phyloP scores from a whole-genome alignment of 176 grass and related monocot genomes.

The Oryza rufipogon region DNA sequence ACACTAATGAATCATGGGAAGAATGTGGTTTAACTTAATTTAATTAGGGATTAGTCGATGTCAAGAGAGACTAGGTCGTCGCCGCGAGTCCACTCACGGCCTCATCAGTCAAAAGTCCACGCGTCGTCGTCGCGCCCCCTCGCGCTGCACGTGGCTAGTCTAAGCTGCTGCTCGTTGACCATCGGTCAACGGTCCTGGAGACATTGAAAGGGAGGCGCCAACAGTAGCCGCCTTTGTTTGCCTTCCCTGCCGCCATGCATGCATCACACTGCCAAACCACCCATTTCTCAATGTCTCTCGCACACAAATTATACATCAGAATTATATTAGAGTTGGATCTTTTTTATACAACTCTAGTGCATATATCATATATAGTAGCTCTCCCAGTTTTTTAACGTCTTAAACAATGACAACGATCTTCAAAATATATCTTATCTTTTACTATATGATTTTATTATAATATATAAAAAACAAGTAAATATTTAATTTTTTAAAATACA shows the following conservation, averaged over 20 bases:
- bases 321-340: no score
- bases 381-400: no score
- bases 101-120: constrained; percentile 34
- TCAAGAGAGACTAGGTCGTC: neutral
- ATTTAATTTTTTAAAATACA: no score
- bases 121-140: neutral
- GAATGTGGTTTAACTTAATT: constrained; percentile 26
- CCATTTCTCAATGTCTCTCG: no score
- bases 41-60: neutral
- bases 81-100: constrained; percentile 18
- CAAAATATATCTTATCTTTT: no score
- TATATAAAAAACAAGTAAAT: no score
- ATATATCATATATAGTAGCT: no score
- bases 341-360: no score
- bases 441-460: no score
- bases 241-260: neutral
- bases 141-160: constrained; percentile 2
- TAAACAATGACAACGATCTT: no score
- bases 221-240: neutral
- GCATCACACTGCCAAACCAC: neutral
- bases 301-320: no score
- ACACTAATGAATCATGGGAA: neutral
- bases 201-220: neutral
- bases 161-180: constrained; percentile 8
- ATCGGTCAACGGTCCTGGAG: neutral